Evolutionary conservation across 2,329 filamentous ascomycete genomes (phyloP), one percentile per base, ranked within the genome.

Genomic region (Penicillium italicum): DNA sequence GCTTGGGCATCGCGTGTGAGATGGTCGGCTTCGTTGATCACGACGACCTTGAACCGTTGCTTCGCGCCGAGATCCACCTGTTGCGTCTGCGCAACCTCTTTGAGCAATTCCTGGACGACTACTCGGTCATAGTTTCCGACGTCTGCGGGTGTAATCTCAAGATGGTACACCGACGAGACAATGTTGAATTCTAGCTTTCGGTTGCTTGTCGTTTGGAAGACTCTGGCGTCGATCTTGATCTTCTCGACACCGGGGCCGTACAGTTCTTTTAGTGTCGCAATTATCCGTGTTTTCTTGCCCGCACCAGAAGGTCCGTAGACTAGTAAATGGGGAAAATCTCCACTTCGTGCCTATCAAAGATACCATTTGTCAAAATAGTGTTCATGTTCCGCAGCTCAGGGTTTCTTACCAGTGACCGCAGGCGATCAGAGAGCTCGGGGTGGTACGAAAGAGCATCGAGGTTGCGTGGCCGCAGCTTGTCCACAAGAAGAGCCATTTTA

Each of bases 101-200:
- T 99, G 46, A 99, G 79, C 46, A 99, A 79, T 69, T 97, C 94
- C 71, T 99, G 94, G 14, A 99, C 82, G 1, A 99, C 94, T 4
- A 99, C 94, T 52, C 94, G 84, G 74, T 99, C 94, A 69, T 97
- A 97, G 73, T 89, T 96, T 58, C 93, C 94, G 5, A 99, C 94
- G 66, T 99, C 94, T 1, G 91, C 95, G 0, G 94, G 94, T 8
- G 94, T 99, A 70, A 99, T 99, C 74, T 99, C 94, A 66, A 99
- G 87, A 74, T 99, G 94, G 77, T 99, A 99, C 61, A 97, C 86
- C 0, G 93, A 97, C 42, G 92, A 87, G 52, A 99, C 94, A 62
- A 99, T 96, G 78, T 97, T 99, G 83, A 99, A 99, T 77, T 99
- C 94, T 66, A 99, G 87, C 76, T 99, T 99, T 72, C 94, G 91